Conservation (phyloP, 345 rosid species). For the Aegle marmelos region DNA sequence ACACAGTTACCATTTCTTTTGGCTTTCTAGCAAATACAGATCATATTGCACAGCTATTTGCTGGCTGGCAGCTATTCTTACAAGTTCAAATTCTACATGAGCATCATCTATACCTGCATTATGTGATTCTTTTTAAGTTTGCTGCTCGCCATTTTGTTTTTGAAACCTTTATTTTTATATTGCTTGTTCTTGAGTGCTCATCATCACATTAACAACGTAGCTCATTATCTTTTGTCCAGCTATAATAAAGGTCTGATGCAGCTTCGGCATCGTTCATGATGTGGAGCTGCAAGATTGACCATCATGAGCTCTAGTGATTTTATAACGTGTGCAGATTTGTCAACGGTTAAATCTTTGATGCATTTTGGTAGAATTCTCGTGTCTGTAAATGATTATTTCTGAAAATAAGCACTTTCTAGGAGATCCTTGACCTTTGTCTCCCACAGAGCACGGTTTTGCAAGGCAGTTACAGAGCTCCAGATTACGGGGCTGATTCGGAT, state of each 20-base stretch:
- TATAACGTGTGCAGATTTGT: background rate
- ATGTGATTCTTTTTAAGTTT: background rate
- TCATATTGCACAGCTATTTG: background rate
- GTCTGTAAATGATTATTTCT: no score
- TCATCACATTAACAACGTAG: background rate
- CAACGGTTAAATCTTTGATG: background rate
- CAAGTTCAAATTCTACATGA: background rate
- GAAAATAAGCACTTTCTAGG: background rate
- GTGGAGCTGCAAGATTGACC: no score
- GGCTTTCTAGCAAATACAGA: background rate
- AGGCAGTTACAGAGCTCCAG: conserved; percentile 86
- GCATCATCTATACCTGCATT: background rate
- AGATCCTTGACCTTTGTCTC: conserved; percentile 40
- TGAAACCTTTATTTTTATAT: background rate
- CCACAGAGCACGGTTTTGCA: conserved; percentile 81
- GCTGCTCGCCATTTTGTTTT: background rate
- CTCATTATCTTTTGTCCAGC: background rate
- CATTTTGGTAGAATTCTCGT: background rate
- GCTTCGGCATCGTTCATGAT: no score
- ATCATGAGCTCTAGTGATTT: background rate
- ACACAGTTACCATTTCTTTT: background rate
- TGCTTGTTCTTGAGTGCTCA: background rate
- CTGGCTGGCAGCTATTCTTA: background rate
- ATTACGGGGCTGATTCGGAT: conserved; percentile 81
- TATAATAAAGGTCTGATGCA: no score